phyloP scores from a whole-genome alignment of 805 yeast genomes.

The Candida succiphila region DNA sequence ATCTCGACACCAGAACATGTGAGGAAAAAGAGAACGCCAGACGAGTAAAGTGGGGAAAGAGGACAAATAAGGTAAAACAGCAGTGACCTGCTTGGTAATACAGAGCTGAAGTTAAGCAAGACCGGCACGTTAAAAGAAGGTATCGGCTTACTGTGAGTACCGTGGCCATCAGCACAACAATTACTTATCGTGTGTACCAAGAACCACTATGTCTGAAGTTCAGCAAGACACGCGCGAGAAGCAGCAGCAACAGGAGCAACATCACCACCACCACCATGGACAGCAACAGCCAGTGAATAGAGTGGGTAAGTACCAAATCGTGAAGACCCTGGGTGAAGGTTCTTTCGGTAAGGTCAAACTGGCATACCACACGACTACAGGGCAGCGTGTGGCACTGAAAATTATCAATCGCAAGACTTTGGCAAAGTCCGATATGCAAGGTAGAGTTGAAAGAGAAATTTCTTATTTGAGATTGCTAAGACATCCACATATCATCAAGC shows the following conservation, averaged over 20 bases:
- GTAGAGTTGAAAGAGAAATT: conserved; percentile 90
- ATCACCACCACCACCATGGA: conserved; percentile 12
- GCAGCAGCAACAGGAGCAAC: conserved; percentile 11
- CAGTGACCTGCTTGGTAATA: too few relatives aligned
- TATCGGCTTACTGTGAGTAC: too few relatives aligned
- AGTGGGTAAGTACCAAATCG: conserved; percentile 88
- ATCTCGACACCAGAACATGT: too few relatives aligned
- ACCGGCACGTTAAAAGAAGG: too few relatives aligned
- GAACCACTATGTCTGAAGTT: conserved; percentile 3
- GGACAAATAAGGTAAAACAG: too few relatives aligned
- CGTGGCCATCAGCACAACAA: conserved; percentile 3
- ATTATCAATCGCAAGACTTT: conserved; percentile 87
- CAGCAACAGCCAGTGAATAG: conserved; percentile 19
- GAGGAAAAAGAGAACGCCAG: too few relatives aligned
- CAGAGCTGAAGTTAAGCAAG: too few relatives aligned
- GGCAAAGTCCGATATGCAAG: conserved; percentile 95
- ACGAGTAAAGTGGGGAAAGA: too few relatives aligned
- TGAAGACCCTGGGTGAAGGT: conserved; percentile 91
- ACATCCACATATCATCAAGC: conserved; percentile 93
- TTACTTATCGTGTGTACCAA: conserved; percentile 4
- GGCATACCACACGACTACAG: conserved; percentile 83
- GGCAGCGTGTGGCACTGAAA: conserved; percentile 86
- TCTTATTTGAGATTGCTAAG: conserved; percentile 78
- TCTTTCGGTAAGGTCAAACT: conserved; percentile 93
- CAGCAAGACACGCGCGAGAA: conserved; percentile 6